phyloP scores from a whole-genome alignment of 306 rosid species.

The Hippophae gyantsensis region DNA sequence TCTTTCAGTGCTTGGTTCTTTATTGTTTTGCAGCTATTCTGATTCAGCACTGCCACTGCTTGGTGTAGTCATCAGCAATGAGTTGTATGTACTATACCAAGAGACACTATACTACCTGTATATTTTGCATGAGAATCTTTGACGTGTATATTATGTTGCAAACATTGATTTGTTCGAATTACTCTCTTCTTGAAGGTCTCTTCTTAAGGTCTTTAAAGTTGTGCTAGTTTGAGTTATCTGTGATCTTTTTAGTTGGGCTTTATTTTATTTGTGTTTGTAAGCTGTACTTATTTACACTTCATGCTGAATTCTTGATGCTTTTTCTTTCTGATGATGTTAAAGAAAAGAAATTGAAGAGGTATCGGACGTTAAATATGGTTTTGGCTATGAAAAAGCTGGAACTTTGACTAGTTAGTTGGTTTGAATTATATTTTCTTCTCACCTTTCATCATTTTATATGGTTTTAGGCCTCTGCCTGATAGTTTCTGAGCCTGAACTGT shows the following conservation, averaged over 20 bases:
- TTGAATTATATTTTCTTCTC: background rate
- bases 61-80: constrained; percentile 40
- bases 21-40: constrained; percentile 38
- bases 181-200: no score
- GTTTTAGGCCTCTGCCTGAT: background rate
- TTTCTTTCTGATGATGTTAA: no score
- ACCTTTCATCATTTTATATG: background rate
- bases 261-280: no score
- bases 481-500: background rate
- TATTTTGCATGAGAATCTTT: constrained; percentile 49
- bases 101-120: constrained; percentile 55
- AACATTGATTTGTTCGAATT: constrained; percentile 20
- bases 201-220: no score
- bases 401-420: background rate
- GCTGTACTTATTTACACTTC: no score
- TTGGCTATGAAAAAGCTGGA: background rate
- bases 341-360: no score
- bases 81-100: constrained; percentile 47
- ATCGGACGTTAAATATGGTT: no score
- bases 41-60: constrained; percentile 31
- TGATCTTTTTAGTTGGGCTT: no score
- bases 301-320: no score
- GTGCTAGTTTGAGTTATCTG: no score
- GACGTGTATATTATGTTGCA: constrained; percentile 50
- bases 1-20: constrained; percentile 33